Evolutionary conservation across 495 filamentous ascomycete genomes (phyloP).

Genomic region (Aspergillus mulundensis): DNA sequence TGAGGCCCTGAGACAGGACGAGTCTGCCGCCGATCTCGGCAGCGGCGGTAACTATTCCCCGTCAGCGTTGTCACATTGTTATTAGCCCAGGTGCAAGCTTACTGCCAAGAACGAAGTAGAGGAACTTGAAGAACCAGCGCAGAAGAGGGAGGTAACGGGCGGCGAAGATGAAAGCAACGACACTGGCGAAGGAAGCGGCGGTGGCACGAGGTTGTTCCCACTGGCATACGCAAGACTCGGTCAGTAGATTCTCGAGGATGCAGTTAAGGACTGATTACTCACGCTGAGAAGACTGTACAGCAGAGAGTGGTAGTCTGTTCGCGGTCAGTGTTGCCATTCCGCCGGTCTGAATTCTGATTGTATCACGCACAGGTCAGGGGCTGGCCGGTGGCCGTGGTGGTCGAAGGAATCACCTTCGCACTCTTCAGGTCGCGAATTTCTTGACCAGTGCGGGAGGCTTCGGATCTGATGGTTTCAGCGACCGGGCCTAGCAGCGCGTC

Average conservation of each 20-base stretch:
- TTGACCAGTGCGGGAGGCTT: slow-evolving; percentile 62
- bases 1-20: slow-evolving; percentile 71
- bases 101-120: slow-evolving; percentile 67
- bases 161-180: slow-evolving; percentile 78
- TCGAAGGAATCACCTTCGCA: slow-evolving; percentile 61
- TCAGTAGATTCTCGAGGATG: not conserved
- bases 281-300: slow-evolving; percentile 84
- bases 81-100: slow-evolving; percentile 23
- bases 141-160: slow-evolving; percentile 85
- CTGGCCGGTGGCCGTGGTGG: slow-evolving; percentile 75
- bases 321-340: slow-evolving; percentile 14
- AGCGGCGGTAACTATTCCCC: slow-evolving; percentile 61
- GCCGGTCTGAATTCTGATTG: not conserved
- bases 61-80: not conserved
- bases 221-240: slow-evolving; percentile 26
- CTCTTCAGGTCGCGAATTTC: slow-evolving; percentile 76
- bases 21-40: slow-evolving; percentile 73
- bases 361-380: slow-evolving; percentile 67
- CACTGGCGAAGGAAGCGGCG: slow-evolving; percentile 70
- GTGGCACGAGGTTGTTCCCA: slow-evolving; percentile 78
- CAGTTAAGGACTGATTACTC: slow-evolving; percentile 26
- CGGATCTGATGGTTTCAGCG: slow-evolving; percentile 70
- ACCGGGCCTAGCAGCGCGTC: slow-evolving; percentile 58
- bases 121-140: slow-evolving; percentile 81
- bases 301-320: slow-evolving; percentile 82